These are phyloP conservation scores for Solanum microdontum DNA, from an alignment of 257 asterid genomes.

Conservation along the genomic window DNA sequence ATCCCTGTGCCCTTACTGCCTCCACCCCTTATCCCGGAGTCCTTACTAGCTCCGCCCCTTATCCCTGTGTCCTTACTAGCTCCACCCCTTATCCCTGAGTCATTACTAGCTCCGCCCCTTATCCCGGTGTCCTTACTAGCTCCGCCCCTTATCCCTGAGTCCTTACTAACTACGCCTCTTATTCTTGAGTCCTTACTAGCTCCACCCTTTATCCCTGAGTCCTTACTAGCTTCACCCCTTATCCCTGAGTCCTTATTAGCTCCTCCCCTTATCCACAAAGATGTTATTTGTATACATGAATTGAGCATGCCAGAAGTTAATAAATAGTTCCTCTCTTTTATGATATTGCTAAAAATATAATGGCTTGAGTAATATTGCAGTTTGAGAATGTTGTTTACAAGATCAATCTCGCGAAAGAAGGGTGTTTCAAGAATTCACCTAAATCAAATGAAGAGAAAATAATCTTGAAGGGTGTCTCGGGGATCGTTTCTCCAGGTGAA, in stretches of 20 bases:
- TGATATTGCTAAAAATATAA: neutral
- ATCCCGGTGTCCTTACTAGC: neutral
- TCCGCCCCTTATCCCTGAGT: neutral
- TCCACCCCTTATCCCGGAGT: rapidly evolving
- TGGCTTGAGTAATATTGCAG: slow-evolving; percentile 20
- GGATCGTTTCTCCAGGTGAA: slow-evolving; percentile 53
- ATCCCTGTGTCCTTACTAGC: rapidly evolving
- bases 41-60: too few relatives aligned
- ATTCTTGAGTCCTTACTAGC: too few relatives aligned
- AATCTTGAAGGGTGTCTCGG: slow-evolving; percentile 63
- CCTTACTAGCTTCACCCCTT: too few relatives aligned
- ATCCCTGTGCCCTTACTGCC: neutral
- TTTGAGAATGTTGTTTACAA: slow-evolving; percentile 55
- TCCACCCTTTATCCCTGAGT: too few relatives aligned
- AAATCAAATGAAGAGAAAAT: slow-evolving; percentile 22
- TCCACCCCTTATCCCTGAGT: rapidly evolving
- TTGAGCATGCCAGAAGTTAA: neutral
- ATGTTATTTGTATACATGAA: neutral
- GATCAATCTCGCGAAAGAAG: slow-evolving; percentile 18
- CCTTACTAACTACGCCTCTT: neutral
- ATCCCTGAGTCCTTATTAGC: too few relatives aligned
- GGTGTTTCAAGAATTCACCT: slow-evolving; percentile 5
- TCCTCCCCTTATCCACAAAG: neutral
- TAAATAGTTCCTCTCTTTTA: neutral
- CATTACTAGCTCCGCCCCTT: too few relatives aligned